Evolutionary conservation across 2,329 filamentous ascomycete genomes (phyloP).

Genomic region (Colletotrichum sp.): DNA sequence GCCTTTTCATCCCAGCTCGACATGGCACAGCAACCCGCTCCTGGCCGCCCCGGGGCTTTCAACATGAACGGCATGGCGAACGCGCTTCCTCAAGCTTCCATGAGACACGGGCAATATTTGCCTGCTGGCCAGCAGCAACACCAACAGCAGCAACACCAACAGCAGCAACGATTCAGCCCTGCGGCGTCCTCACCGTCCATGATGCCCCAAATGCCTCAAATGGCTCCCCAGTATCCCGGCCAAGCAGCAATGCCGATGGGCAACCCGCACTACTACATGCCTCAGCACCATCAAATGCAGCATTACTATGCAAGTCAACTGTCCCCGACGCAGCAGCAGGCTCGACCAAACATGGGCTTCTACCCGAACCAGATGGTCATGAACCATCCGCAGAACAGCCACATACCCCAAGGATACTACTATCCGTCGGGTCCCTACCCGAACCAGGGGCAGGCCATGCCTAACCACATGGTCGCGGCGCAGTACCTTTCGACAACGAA

Average conservation of each 20-base stretch:
- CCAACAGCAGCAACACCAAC: constrained; percentile 34
- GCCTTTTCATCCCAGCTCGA: constrained; percentile 47
- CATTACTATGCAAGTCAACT: constrained; percentile 49
- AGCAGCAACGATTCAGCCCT: constrained; percentile 34
- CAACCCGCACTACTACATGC: constrained; percentile 51
- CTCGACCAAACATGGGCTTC: constrained; percentile 43
- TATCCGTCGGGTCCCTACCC: constrained; percentile 46
- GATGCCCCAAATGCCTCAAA: constrained; percentile 41
- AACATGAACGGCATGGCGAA: constrained; percentile 52
- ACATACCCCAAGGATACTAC: constrained; percentile 44
- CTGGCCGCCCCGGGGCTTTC: constrained; percentile 41
- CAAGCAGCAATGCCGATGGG: constrained; percentile 41
- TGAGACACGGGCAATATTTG: constrained; percentile 42
- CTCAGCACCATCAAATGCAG: constrained; percentile 46
- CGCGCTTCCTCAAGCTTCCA: constrained; percentile 46
- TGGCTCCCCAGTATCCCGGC: constrained; percentile 42
- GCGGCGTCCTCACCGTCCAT: constrained; percentile 37
- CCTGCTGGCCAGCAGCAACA: constrained; percentile 37
- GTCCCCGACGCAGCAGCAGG: constrained; percentile 38
- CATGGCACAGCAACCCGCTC: constrained; percentile 34
- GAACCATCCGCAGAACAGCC: constrained; percentile 39
- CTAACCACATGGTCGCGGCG: constrained; percentile 35
- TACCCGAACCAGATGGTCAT: constrained; percentile 49
- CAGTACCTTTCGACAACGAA: constrained; percentile 36
- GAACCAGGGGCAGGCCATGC: constrained; percentile 33